Conservation (phyloP, 2,329 filamentous ascomycete species). For the Fusarium beomiforme region DNA sequence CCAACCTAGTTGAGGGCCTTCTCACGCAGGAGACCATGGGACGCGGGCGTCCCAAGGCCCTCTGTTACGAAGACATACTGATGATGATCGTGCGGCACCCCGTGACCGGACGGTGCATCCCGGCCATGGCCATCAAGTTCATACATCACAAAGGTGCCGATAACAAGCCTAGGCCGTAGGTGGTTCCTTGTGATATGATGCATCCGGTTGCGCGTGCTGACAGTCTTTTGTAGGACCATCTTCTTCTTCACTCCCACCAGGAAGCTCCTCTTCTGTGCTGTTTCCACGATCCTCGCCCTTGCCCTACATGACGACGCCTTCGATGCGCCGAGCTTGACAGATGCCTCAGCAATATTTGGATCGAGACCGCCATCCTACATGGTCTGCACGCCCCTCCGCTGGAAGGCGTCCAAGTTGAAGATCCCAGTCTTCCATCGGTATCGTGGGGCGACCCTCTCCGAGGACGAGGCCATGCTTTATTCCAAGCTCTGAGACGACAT, state of each 20-base stretch:
- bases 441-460: conserved; percentile 13
- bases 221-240: not conserved
- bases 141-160: conserved; percentile 45
- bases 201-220: not conserved
- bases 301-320: conserved; percentile 42
- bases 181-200: not conserved
- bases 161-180: no score
- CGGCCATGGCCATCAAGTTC: conserved; percentile 45
- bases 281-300: conserved; percentile 42
- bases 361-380: no score
- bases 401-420: conserved; percentile 44
- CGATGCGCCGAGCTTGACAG: conserved; percentile 31
- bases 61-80: conserved; percentile 46
- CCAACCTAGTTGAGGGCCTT: conserved; percentile 35
- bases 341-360: not conserved
- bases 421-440: conserved; percentile 38
- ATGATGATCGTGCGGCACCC: conserved; percentile 44
- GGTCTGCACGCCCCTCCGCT: conserved; percentile 26
- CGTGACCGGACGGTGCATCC: conserved; percentile 29
- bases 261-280: conserved; percentile 43
- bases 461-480: conserved; percentile 37
- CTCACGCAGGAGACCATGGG: conserved; percentile 35
- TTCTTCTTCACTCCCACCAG: conserved; percentile 43
- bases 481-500: conserved; percentile 42
- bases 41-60: conserved; percentile 40